Conservation (phyloP, 768 basidiomycete species). For the Lactarius quietus region DNA sequence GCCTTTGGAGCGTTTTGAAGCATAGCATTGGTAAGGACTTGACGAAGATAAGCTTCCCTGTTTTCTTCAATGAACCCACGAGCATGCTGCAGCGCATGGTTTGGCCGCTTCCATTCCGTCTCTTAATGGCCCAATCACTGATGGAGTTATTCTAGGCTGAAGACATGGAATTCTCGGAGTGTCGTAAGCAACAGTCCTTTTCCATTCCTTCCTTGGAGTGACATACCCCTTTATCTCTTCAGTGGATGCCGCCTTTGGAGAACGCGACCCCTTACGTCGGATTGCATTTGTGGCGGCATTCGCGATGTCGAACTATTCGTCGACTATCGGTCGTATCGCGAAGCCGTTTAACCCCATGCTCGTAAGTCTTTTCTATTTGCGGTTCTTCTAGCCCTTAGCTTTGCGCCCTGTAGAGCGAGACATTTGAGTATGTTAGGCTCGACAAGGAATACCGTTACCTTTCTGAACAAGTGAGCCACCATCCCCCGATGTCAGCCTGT, state of each 20-base stretch:
- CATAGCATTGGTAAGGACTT: constrained; percentile 94
- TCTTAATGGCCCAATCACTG: constrained; percentile 6
- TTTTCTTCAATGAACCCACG: constrained; percentile 91
- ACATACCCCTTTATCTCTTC: background rate
- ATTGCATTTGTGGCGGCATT: constrained; percentile 94
- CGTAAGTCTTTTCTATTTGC: constrained; percentile 40
- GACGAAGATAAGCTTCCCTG: constrained; percentile 93
- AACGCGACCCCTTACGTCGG: constrained; percentile 72
- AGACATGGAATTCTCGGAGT: constrained; percentile 97
- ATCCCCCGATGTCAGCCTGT: constrained; percentile 95
- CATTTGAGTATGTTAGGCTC: constrained; percentile 87
- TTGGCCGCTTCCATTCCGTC: background rate
- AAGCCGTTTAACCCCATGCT: constrained; percentile 98
- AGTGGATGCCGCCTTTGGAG: constrained; percentile 84
- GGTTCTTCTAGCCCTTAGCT: background rate
- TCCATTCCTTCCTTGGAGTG: background rate
- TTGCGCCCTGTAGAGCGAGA: constrained; percentile 63
- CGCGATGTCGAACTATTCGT: constrained; percentile 97
- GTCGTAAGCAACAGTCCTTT: constrained; percentile 49
- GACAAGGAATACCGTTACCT: constrained; percentile 90
- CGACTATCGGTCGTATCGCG: constrained; percentile 92
- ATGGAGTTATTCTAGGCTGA: constrained; percentile 52
- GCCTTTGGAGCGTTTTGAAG: constrained; percentile 93
- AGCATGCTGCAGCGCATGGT: constrained; percentile 97
- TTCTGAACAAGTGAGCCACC: constrained; percentile 96